Conservation (phyloP, 2,329 filamentous ascomycete genomes). For the Sporothrix humicola region DNA sequence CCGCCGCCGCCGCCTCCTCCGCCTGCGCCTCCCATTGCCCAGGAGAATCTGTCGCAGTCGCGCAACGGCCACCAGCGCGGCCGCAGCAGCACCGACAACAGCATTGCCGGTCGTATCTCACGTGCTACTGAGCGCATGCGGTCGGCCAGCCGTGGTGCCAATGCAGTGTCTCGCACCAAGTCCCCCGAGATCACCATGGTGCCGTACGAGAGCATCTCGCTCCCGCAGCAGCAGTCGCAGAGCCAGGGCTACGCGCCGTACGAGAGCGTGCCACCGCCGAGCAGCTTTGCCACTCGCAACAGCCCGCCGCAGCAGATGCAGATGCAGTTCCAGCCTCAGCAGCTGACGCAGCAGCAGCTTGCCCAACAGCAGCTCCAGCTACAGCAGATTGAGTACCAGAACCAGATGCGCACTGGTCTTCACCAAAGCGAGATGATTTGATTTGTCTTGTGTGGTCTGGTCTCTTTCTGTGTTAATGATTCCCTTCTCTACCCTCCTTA, state of each 20-base stretch:
- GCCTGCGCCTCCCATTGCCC: neutral
- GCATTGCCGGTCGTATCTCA: conserved; percentile 59
- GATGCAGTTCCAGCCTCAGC: conserved; percentile 35
- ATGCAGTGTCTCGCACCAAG: conserved; percentile 43
- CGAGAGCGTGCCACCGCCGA: conserved; percentile 50
- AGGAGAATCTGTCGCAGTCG: conserved; percentile 35
- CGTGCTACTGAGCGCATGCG: conserved; percentile 66
- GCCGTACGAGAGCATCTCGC: conserved; percentile 50
- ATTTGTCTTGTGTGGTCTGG: conserved; percentile 33
- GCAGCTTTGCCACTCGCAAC: conserved; percentile 43
- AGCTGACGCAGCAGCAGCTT: conserved; percentile 41
- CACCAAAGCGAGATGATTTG: conserved; percentile 63
- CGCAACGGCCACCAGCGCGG: conserved; percentile 60
- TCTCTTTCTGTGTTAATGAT: neutral
- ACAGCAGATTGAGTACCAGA: conserved; percentile 43
- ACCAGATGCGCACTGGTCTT: conserved; percentile 57
- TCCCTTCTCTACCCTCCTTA: conserved; percentile 28
- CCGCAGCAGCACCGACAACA: conserved; percentile 59
- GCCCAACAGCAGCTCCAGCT: conserved; percentile 39
- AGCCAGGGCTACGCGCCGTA: conserved; percentile 47
- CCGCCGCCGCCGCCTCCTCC: conserved; percentile 49
- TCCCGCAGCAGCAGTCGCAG: conserved; percentile 47
- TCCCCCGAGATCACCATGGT: conserved; percentile 46
- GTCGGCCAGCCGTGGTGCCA: conserved; percentile 63
- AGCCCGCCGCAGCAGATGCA: conserved; percentile 46